These are phyloP conservation scores for Globisporangium spiculum DNA, from an alignment of 352 stramenopile species.

Conservation along the genomic window DNA sequence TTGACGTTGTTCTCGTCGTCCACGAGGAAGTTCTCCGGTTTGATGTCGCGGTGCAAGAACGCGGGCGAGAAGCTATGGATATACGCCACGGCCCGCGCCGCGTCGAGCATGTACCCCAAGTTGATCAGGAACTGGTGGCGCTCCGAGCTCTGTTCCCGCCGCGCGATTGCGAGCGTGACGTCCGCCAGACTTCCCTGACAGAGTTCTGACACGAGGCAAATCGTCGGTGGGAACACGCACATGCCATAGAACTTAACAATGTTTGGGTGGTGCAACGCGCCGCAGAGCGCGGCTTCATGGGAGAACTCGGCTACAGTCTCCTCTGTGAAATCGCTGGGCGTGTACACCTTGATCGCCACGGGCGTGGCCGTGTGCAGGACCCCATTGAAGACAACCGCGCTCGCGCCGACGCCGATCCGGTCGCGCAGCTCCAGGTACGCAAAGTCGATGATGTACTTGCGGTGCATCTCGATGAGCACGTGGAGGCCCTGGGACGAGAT, in stretches of 20 bases:
- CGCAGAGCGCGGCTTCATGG: slow-evolving; percentile 54
- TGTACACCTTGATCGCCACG: slow-evolving; percentile 69
- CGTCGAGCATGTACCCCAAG: slow-evolving; percentile 61
- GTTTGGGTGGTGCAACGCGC: slow-evolving; percentile 48
- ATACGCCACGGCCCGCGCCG: slow-evolving; percentile 50
- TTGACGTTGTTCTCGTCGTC: slow-evolving; percentile 51
- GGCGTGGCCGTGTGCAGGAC: slow-evolving; percentile 27
- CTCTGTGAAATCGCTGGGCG: slow-evolving; percentile 45
- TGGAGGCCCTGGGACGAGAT: slow-evolving; percentile 47
- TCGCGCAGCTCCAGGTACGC: slow-evolving; percentile 44
- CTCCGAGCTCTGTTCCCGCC: slow-evolving; percentile 14
- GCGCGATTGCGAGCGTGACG: slow-evolving; percentile 25
- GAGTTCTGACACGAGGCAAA: slow-evolving; percentile 58
- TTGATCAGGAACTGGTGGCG: slow-evolving; percentile 47
- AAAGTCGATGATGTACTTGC: slow-evolving; percentile 67
- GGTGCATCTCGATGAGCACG: slow-evolving; percentile 62
- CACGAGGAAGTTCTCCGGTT: slow-evolving; percentile 62
- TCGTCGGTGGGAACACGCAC: slow-evolving; percentile 57
- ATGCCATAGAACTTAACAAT: slow-evolving; percentile 63
- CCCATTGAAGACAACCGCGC: slow-evolving; percentile 45
- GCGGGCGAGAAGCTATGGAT: slow-evolving; percentile 58
- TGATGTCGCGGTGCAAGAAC: slow-evolving; percentile 66
- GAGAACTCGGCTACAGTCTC: slow-evolving; percentile 57
- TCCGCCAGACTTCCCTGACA: slow-evolving; percentile 50
- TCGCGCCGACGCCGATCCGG: slow-evolving; percentile 45